Conservation (phyloP, 2,329 filamentous ascomycete genomes). For the Exophiala bonariae region DNA sequence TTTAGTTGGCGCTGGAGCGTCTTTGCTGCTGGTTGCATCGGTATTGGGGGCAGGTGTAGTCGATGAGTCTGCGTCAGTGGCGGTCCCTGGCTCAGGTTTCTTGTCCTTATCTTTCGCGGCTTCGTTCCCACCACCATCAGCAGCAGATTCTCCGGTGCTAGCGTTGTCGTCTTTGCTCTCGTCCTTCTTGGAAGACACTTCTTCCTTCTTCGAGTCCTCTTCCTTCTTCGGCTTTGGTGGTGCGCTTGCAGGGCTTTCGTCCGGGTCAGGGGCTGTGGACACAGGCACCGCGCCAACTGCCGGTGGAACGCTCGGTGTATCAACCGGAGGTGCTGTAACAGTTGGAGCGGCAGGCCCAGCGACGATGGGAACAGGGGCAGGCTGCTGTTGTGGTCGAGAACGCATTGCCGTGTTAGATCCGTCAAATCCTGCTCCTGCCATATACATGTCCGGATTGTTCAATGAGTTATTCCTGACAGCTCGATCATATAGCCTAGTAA, state of each 20-base stretch:
- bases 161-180: conserved; percentile 1
- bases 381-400: conserved; percentile 17
- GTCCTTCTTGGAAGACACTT: conserved; percentile 1
- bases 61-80: not conserved
- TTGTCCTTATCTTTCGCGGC: not conserved
- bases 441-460: conserved; percentile 43
- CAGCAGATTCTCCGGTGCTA: no score
- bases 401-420: conserved; percentile 25
- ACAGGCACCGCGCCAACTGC: conserved; percentile 11
- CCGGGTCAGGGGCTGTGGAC: conserved; percentile 16
- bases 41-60: not conserved
- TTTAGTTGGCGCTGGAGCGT: not conserved
- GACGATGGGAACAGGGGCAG: conserved; percentile 16
- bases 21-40: not conserved
- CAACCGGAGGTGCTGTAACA: conserved; percentile 7
- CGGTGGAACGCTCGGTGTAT: conserved; percentile 11
- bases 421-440: conserved; percentile 29
- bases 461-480: conserved; percentile 39
- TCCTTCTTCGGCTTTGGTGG: conserved; percentile 16
- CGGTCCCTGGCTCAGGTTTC: not conserved
- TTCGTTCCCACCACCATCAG: no score
- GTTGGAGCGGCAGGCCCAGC: conserved; percentile 27
- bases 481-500: conserved; percentile 39
- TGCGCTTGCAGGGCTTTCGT: conserved; percentile 26
- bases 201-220: not conserved